These are phyloP conservation scores for Lophiotrema nucula DNA, from an alignment of 495 filamentous ascomycete species.

Conservation along the genomic window DNA sequence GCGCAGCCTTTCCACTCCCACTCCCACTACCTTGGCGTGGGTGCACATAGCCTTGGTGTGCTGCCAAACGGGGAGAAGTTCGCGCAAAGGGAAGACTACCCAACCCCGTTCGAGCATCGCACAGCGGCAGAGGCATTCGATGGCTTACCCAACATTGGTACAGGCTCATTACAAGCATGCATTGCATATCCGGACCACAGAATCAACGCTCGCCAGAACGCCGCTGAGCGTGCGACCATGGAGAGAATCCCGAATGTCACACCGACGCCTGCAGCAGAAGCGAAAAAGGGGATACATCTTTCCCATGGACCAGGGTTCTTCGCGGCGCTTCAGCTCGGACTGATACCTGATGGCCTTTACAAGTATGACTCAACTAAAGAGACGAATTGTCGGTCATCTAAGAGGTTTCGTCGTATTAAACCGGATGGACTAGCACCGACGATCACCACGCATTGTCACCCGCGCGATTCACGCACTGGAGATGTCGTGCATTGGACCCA, in stretches of 20 bases:
- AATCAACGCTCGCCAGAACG: neutral
- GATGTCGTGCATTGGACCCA: constrained; percentile 60
- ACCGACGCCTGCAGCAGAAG: too few species aligned
- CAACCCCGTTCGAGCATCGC: constrained; percentile 58
- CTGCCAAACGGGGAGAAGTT: constrained; percentile 61
- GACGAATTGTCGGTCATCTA: constrained; percentile 14
- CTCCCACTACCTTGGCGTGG: constrained; percentile 47
- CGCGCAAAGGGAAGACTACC: constrained; percentile 49
- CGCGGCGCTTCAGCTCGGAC: constrained; percentile 38
- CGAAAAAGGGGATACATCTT: too few species aligned
- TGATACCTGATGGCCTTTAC: neutral
- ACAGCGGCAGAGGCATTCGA: constrained; percentile 49
- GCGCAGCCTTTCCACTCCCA: constrained; percentile 60
- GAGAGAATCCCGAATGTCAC: constrained; percentile 42
- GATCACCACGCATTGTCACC: constrained; percentile 49
- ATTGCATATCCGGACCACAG: constrained; percentile 66
- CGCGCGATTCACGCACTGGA: constrained; percentile 51
- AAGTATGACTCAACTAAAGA: constrained; percentile 19
- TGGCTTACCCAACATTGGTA: constrained; percentile 61
- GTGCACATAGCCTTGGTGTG: constrained; percentile 50
- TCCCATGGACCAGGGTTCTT: too few species aligned
- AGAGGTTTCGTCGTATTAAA: constrained; percentile 51
- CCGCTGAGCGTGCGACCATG: constrained; percentile 33
- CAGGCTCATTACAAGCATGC: constrained; percentile 54
- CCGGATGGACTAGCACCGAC: constrained; percentile 55